phyloP scores from a whole-genome alignment of 495 filamentous ascomycete genomes.

The Xylaria intraflava region DNA sequence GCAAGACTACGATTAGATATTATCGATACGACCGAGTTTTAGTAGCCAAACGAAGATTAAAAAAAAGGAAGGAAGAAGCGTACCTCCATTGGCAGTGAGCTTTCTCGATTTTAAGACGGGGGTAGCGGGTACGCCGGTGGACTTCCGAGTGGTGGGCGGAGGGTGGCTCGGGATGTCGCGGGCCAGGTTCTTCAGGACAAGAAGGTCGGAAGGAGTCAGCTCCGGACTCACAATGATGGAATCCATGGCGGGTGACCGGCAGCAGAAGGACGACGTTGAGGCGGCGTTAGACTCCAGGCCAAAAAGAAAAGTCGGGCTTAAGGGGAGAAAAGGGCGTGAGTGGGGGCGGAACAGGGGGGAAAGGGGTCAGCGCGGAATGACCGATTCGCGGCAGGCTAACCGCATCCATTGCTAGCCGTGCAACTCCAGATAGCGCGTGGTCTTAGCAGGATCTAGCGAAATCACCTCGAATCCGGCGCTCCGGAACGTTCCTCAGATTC shows the following conservation, averaged over 20 bases:
- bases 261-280: not conserved
- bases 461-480: no score
- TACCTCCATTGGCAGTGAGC: slow-evolving; percentile 3
- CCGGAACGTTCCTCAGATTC: no score
- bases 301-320: not conserved
- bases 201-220: slow-evolving; percentile 42
- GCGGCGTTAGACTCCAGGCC: not conserved
- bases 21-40: no score
- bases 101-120: not conserved
- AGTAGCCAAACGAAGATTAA: no score
- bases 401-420: no score
- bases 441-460: no score
- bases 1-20: slow-evolving; percentile 3
- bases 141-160: not conserved
- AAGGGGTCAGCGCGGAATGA: no score
- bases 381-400: no score
- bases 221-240: slow-evolving; percentile 36
- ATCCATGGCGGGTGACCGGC: slow-evolving; percentile 9
- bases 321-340: not conserved
- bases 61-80: not conserved
- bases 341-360: no score
- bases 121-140: slow-evolving; percentile 4
- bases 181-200: slow-evolving; percentile 46
- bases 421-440: no score
- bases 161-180: slow-evolving; percentile 23